These are phyloP conservation scores for Paramecium bursaria DNA, from an alignment of 73 alveolate genomes.

Conservation along the genomic window DNA sequence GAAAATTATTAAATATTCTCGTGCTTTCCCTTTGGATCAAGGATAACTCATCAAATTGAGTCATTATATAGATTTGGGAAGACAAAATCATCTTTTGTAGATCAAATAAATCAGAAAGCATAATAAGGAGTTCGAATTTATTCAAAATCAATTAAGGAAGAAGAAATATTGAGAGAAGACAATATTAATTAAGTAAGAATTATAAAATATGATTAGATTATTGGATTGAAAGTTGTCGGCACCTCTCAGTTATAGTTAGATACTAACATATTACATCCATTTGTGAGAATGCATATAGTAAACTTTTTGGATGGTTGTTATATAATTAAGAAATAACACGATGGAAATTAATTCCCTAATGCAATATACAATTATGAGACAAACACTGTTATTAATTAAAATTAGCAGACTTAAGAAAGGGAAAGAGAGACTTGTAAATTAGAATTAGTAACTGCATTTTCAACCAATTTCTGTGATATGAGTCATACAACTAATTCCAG, in stretches of 20 bases:
- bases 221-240: conserved; percentile 71
- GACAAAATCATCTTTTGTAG: conserved; percentile 19
- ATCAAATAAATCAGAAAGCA: too few species aligned
- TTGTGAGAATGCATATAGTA: conserved; percentile 93
- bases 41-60: neutral
- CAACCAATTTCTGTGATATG: conserved; percentile 91
- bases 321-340: conserved; percentile 66
- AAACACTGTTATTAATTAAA: conserved; percentile 65
- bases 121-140: neutral
- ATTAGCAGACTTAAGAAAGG: conserved; percentile 62
- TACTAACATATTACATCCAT: conserved; percentile 94
- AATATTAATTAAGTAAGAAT: neutral
- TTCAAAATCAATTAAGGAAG: neutral
- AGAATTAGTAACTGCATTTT: conserved; percentile 55
- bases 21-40: conserved; percentile 6
- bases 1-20: conserved; percentile 2
- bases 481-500: conserved; percentile 92
- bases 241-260: conserved; percentile 92
- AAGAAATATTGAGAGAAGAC: neutral
- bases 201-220: conserved; percentile 8
- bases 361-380: conserved; percentile 72
- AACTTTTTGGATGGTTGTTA: conserved; percentile 86
- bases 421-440: conserved; percentile 73
- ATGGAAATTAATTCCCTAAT: conserved; percentile 70
- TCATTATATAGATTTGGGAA: neutral